These are phyloP conservation scores for Leptodermis oblonga DNA, from an alignment of 257 asterid genomes.

Conservation along the genomic window DNA sequence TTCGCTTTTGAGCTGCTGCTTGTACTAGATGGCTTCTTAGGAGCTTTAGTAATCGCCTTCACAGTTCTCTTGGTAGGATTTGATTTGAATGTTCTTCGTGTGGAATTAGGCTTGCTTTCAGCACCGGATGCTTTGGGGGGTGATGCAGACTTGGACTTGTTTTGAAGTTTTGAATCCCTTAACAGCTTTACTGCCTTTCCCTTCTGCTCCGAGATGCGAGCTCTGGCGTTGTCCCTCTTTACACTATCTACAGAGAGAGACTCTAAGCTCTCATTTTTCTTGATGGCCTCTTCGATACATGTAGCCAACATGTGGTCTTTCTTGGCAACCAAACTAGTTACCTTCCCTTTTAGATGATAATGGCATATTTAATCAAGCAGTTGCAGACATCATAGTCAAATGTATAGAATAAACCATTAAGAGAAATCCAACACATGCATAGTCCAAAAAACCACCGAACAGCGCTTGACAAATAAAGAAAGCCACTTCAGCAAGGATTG, in stretches of 20 bases:
- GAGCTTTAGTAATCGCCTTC: constrained; percentile 32
- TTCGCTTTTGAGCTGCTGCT: constrained; percentile 31
- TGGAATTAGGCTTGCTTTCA: constrained; percentile 28
- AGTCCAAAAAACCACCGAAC: neutral
- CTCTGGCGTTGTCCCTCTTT: constrained; percentile 74
- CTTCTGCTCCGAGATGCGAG: constrained; percentile 66
- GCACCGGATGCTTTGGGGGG: constrained; percentile 30
- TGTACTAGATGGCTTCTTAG: constrained; percentile 36
- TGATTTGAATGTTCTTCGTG: constrained; percentile 35
- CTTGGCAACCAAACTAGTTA: constrained; percentile 81
- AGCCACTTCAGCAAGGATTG: neutral
- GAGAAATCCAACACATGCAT: neutral
- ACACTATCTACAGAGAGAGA: constrained; percentile 70
- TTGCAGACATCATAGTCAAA: neutral
- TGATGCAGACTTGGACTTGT: constrained; percentile 31
- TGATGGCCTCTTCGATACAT: constrained; percentile 78
- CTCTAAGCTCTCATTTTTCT: constrained; percentile 91
- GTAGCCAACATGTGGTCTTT: constrained; percentile 57
- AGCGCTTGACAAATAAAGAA: neutral
- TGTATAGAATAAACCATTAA: neutral
- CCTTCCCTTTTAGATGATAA: constrained; percentile 57
- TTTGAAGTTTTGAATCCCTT: constrained; percentile 40
- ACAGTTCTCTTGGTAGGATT: constrained; percentile 41
- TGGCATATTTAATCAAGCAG: constrained; percentile 9
- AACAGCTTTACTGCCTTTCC: constrained; percentile 49